Percentiles rank a stretch among this genome's conserved stretches.
Evolutionary conservation across 257 asterid species (phyloP).

Genomic region (Coffea eugenioides): DNA sequence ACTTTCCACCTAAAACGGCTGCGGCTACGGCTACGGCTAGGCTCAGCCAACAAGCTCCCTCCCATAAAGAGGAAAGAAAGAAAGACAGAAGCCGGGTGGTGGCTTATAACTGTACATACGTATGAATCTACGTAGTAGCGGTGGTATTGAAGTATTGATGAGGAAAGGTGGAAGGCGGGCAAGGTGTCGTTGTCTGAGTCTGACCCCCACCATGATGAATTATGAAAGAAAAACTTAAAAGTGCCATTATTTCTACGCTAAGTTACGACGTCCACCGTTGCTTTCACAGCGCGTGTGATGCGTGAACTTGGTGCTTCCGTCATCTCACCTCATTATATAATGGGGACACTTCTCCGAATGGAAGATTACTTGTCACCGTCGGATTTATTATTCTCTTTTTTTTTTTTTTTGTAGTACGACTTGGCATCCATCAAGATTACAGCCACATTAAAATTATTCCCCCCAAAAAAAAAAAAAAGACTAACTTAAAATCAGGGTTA

Average conservation of each 20-base stretch:
- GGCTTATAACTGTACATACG: too few species aligned
- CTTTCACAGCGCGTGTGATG: slow-evolving; percentile 35
- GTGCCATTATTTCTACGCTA: slow-evolving; percentile 33
- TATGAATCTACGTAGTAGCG: too few species aligned
- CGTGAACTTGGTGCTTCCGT: slow-evolving; percentile 24
- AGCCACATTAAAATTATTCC: background rate
- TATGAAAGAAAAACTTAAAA: too few species aligned
- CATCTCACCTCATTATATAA: slow-evolving; percentile 6
- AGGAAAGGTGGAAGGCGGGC: slow-evolving; percentile 28
- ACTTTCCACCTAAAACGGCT: background rate
- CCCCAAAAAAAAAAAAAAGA: too few species aligned
- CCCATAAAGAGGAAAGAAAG: background rate
- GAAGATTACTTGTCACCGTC: slow-evolving; percentile 28
- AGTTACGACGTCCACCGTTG: slow-evolving; percentile 26
- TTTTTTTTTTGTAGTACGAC: background rate
- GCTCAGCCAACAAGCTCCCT: background rate
- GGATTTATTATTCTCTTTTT: background rate
- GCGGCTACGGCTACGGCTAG: background rate
- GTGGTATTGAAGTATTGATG: background rate
- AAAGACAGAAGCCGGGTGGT: background rate
- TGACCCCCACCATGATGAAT: background rate
- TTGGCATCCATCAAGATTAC: background rate
- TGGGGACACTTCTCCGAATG: slow-evolving; percentile 20
- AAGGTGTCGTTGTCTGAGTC: slow-evolving; percentile 23
- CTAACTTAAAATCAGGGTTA: background rate